These are phyloP conservation scores for Scedosporium minutisporum DNA, from an alignment of 2,329 filamentous ascomycete species.

Conservation along the genomic window DNA sequence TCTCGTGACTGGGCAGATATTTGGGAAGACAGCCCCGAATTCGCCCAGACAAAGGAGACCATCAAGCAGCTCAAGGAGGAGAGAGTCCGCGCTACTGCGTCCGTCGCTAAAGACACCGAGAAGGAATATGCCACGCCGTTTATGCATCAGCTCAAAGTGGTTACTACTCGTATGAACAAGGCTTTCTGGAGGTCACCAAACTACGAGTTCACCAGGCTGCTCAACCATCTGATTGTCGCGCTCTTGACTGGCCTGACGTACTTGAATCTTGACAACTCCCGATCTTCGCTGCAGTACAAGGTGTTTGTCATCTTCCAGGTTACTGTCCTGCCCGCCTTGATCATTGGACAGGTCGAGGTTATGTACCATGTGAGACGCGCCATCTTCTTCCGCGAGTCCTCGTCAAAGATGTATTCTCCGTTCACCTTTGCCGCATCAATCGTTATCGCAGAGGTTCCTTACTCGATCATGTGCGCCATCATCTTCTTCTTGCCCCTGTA, in stretches of 20 bases:
- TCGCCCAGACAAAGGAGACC: constrained; percentile 54
- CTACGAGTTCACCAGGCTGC: constrained; percentile 80
- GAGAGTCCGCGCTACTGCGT: constrained; percentile 31
- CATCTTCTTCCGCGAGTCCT: constrained; percentile 78
- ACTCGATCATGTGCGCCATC: constrained; percentile 70
- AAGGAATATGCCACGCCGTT: constrained; percentile 77
- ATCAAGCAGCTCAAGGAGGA: constrained; percentile 58
- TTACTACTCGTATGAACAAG: constrained; percentile 63
- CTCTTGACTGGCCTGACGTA: constrained; percentile 72
- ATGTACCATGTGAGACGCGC: constrained; percentile 73
- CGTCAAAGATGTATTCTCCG: constrained; percentile 76
- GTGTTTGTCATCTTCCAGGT: constrained; percentile 89
- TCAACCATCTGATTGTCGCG: constrained; percentile 73
- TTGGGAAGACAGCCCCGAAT: constrained; percentile 65
- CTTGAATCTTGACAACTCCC: constrained; percentile 66
- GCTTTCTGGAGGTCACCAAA: constrained; percentile 80
- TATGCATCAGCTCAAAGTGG: constrained; percentile 67
- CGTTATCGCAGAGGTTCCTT: constrained; percentile 77
- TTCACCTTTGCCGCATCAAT: constrained; percentile 70
- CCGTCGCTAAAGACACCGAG: constrained; percentile 44
- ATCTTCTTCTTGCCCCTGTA: constrained; percentile 76
- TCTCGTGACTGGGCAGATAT: constrained; percentile 71
- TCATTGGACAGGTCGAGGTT: constrained; percentile 70
- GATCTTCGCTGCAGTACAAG: constrained; percentile 69
- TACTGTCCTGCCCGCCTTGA: constrained; percentile 72